Percentiles rank a stretch among this genome's conserved stretches.
Conservation (phyloP, 1,139 yeast species). For the Candida sanyaensis region DNA sequence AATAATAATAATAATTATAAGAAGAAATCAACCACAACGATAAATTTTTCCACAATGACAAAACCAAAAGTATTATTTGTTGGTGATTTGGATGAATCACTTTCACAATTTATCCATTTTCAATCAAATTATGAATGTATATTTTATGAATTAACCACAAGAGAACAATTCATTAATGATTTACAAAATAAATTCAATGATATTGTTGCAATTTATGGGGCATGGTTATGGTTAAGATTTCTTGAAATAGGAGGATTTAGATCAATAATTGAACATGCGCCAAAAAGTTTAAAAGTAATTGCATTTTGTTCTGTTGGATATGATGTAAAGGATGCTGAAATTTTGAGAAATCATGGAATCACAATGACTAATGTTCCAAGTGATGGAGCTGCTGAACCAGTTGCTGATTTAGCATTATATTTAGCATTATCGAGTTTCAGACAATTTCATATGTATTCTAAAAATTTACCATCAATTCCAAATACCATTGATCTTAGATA, state of each 20-base stretch:
- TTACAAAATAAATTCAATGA: conserved; percentile 34
- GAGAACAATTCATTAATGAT: conserved; percentile 36
- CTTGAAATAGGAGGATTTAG: conserved; percentile 55
- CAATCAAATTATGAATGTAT: conserved; percentile 43
- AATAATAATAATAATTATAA: too few species aligned
- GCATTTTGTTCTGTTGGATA: conserved; percentile 74
- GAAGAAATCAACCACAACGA: neutral
- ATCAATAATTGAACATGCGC: conserved; percentile 53
- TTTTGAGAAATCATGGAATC: conserved; percentile 44
- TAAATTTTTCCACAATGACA: conserved; percentile 10
- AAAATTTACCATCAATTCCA: conserved; percentile 14
- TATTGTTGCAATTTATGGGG: conserved; percentile 61
- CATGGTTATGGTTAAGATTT: conserved; percentile 59
- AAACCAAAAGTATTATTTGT: conserved; percentile 45
- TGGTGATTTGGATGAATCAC: conserved; percentile 27
- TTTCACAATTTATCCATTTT: conserved; percentile 38
- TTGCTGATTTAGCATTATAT: conserved; percentile 71
- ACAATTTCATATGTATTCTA: conserved; percentile 52
- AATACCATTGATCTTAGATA: conserved; percentile 14
- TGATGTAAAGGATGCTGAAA: conserved; percentile 56
- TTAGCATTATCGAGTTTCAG: conserved; percentile 64
- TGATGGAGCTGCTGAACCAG: conserved; percentile 65
- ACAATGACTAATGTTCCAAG: conserved; percentile 67
- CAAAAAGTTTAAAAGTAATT: conserved; percentile 53
- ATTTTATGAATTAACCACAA: conserved; percentile 40